Conservation (phyloP, 1,139 yeast species). For the Arxiozyma slooffiae region DNA sequence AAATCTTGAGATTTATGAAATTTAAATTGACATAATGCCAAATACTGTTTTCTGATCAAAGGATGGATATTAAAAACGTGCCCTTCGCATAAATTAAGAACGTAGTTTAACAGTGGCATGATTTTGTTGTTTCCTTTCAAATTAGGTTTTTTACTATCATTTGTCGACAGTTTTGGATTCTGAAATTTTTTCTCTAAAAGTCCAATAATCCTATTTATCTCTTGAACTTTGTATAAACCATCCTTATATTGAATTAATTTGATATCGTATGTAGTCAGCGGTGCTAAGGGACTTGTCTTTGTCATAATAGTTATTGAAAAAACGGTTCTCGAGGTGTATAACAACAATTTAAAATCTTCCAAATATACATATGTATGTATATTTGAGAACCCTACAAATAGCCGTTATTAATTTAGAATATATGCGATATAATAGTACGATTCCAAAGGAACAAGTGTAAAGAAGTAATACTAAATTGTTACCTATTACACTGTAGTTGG, state of each 20-base stretch:
- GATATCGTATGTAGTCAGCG: constrained; percentile 22
- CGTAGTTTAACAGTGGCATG: constrained; percentile 25
- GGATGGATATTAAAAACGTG: constrained; percentile 24
- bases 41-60: constrained; percentile 21
- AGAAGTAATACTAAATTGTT: background rate
- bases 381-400: too few relatives aligned
- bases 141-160: constrained; percentile 8
- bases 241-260: constrained; percentile 25
- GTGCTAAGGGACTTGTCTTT: constrained; percentile 12
- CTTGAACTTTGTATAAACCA: constrained; percentile 21
- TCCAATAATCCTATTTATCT: constrained; percentile 16
- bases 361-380: too few relatives aligned
- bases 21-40: constrained; percentile 21
- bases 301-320: constrained; percentile 23
- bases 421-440: too few relatives aligned
- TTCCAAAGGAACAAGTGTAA: background rate
- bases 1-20: constrained; percentile 18
- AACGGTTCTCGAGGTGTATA: constrained; percentile 8
- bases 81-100: constrained; percentile 25
- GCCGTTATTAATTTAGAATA: too few relatives aligned
- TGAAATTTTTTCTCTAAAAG: constrained; percentile 19
- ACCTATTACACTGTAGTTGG: too few relatives aligned
- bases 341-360: background rate
- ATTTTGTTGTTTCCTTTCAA: constrained; percentile 8
- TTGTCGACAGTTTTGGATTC: constrained; percentile 3